Percentiles rank a stretch among this genome's conserved stretches.
Conservation (phyloP, 805 yeast species). For the Suhomyces kilbournensis region DNA sequence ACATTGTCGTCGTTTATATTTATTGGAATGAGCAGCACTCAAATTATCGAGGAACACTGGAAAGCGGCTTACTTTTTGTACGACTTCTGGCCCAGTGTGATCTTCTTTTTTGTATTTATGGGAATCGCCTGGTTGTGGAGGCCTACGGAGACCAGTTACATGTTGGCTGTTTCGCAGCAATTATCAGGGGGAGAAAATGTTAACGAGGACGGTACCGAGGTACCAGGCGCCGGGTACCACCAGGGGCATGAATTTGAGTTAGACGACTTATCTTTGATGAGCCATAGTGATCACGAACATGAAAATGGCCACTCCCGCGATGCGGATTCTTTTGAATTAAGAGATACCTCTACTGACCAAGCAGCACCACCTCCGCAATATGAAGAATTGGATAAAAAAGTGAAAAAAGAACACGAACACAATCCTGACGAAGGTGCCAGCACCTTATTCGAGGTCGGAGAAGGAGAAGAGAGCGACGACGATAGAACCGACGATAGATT, state of each 20-base stretch:
- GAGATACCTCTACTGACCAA: slow-evolving; percentile 13
- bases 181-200: slow-evolving; percentile 54
- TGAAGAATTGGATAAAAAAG: slow-evolving; percentile 18
- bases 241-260: slow-evolving; percentile 52
- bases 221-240: slow-evolving; percentile 21
- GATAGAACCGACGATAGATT: slow-evolving; percentile 11
- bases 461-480: slow-evolving; percentile 14
- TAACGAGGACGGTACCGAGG: slow-evolving; percentile 48
- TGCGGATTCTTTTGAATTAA: slow-evolving; percentile 40
- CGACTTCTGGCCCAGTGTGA: slow-evolving; percentile 93
- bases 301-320: slow-evolving; percentile 13
- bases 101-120: slow-evolving; percentile 79
- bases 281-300: slow-evolving; percentile 43
- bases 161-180: slow-evolving; percentile 93
- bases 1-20: slow-evolving; percentile 66
- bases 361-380: slow-evolving; percentile 29
- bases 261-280: slow-evolving; percentile 54
- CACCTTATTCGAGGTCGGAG: slow-evolving; percentile 43
- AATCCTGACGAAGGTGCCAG: slow-evolving; percentile 17
- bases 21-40: slow-evolving; percentile 70
- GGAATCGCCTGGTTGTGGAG: slow-evolving; percentile 92
- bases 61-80: slow-evolving; percentile 81
- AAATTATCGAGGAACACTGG: slow-evolving; percentile 86
- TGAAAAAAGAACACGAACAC: slow-evolving; percentile 7
- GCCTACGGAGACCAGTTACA: slow-evolving; percentile 92